Conservation (phyloP, 1,284 basidiomycete genomes). For the Peniophora sp. region DNA sequence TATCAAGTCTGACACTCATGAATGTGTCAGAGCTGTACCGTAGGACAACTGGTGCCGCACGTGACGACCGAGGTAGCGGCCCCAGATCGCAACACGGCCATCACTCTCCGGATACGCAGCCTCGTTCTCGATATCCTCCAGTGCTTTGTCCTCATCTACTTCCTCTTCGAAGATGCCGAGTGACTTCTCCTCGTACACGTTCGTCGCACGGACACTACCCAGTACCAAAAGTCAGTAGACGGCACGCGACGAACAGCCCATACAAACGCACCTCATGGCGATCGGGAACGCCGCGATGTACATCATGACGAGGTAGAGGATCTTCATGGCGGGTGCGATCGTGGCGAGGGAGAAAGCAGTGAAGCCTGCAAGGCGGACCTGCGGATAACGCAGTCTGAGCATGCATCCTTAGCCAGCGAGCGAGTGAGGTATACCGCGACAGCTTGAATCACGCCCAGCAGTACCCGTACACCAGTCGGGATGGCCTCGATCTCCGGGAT, state of each 20-base stretch:
- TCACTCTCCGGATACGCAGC: conserved; percentile 31
- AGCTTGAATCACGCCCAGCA: conserved; percentile 68
- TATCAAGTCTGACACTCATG: background rate
- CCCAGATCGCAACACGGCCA: conserved; percentile 58
- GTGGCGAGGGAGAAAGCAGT: conserved; percentile 60
- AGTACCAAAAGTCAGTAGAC: too few relatives aligned
- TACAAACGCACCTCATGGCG: conserved; percentile 21
- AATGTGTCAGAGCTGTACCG: conserved; percentile 35
- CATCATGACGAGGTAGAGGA: conserved; percentile 48
- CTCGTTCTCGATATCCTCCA: conserved; percentile 36
- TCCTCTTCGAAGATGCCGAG: conserved; percentile 67
- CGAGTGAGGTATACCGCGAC: conserved; percentile 28
- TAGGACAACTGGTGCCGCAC: conserved; percentile 85
- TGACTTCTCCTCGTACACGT: conserved; percentile 93
- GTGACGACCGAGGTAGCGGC: conserved; percentile 73
- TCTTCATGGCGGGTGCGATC: conserved; percentile 69
- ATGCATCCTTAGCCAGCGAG: too few relatives aligned
- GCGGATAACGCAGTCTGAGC: too few relatives aligned
- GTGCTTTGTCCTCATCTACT: conserved; percentile 38
- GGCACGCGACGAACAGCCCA: background rate
- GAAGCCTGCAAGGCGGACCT: conserved; percentile 85
- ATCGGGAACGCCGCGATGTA: conserved; percentile 33
- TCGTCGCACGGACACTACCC: conserved; percentile 91
- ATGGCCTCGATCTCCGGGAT: conserved; percentile 67
- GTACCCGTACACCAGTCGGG: conserved; percentile 60